These are phyloP conservation scores for Arachnomyces sp. DNA, from an alignment of 2,329 filamentous ascomycete species.

Conservation along the genomic window DNA sequence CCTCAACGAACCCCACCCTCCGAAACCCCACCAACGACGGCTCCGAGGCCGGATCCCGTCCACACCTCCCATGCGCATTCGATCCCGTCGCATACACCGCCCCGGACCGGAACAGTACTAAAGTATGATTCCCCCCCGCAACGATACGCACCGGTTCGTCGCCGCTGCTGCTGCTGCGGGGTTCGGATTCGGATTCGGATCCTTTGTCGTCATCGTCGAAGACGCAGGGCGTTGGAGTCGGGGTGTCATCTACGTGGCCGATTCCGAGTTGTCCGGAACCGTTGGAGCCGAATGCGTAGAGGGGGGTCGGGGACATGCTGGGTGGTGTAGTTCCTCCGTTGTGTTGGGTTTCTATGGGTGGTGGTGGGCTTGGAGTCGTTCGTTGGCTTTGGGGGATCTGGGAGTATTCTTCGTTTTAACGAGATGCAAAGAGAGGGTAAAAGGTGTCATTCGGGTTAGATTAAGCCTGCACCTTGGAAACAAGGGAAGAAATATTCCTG, in stretches of 20 bases:
- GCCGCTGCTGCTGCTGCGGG: background rate
- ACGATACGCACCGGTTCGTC: conserved; percentile 30
- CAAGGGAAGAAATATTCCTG: too few species aligned
- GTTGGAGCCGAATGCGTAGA: conserved; percentile 68
- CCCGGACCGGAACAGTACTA: conserved; percentile 57
- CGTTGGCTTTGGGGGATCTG: too few species aligned
- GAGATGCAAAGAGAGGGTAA: too few species aligned
- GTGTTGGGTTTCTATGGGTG: background rate
- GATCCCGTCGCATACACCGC: conserved; percentile 59
- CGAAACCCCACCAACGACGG: conserved; percentile 18
- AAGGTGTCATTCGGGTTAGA: too few species aligned
- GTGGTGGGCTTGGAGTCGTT: background rate
- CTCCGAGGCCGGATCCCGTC: conserved; percentile 8
- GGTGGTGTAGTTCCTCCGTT: background rate
- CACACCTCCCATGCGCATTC: conserved; percentile 41
- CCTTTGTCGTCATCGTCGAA: conserved; percentile 36
- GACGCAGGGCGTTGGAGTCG: conserved; percentile 53
- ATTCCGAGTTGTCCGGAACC: conserved; percentile 67
- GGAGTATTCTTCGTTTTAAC: too few species aligned
- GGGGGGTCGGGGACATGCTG: conserved; percentile 20
- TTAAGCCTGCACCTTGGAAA: too few species aligned
- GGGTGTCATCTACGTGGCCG: conserved; percentile 62
- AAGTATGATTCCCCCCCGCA: conserved; percentile 79
- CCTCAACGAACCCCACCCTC: conserved; percentile 18
- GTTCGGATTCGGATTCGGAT: conserved; percentile 21